Percentiles rank a stretch among this genome's conserved stretches.
Conservation (phyloP, 2,329 filamentous ascomycete genomes). For the Aspergillus texensis region DNA sequence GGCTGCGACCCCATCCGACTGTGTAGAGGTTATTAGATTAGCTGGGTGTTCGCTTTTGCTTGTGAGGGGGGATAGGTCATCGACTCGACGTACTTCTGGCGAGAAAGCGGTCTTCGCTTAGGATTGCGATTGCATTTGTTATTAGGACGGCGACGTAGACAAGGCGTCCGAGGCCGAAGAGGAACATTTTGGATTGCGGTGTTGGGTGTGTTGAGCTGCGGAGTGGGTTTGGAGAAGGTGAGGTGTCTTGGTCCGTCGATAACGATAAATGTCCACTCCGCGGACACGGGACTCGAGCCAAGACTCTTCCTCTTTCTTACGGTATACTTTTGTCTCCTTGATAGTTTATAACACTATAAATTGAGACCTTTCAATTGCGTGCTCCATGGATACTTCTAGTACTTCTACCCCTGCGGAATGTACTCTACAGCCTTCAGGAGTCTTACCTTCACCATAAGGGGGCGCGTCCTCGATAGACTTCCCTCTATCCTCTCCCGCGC, state of each 20-base stretch:
- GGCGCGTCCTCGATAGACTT: too few relatives aligned
- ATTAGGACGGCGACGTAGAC: slow-evolving; percentile 83
- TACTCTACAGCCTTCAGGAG: too few relatives aligned
- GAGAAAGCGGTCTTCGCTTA: slow-evolving; percentile 93
- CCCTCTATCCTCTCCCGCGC: too few relatives aligned
- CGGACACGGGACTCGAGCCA: not conserved
- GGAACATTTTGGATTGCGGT: slow-evolving; percentile 59
- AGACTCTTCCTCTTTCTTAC: not conserved
- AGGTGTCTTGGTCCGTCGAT: not conserved
- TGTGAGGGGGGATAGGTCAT: not conserved
- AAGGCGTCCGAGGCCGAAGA: slow-evolving; percentile 70
- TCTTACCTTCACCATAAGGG: too few relatives aligned
- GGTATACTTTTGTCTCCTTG: too few relatives aligned
- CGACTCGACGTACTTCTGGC: slow-evolving; percentile 63
- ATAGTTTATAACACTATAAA: too few relatives aligned
- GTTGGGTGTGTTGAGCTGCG: slow-evolving; percentile 17
- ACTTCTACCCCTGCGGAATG: too few relatives aligned
- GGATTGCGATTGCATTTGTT: slow-evolving; percentile 89
- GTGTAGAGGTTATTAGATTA: slow-evolving; percentile 15
- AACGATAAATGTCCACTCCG: not conserved
- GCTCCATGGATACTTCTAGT: too few relatives aligned
- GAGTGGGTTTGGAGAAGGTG: slow-evolving; percentile 23
- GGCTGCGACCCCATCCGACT: slow-evolving; percentile 77
- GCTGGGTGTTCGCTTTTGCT: not conserved
- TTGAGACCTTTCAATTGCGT: too few relatives aligned